Evolutionary conservation across 2,329 filamentous ascomycete genomes (phyloP), one percentile per base, ranked within the genome.

Genomic region (Rhynchosporium agropyri): DNA sequence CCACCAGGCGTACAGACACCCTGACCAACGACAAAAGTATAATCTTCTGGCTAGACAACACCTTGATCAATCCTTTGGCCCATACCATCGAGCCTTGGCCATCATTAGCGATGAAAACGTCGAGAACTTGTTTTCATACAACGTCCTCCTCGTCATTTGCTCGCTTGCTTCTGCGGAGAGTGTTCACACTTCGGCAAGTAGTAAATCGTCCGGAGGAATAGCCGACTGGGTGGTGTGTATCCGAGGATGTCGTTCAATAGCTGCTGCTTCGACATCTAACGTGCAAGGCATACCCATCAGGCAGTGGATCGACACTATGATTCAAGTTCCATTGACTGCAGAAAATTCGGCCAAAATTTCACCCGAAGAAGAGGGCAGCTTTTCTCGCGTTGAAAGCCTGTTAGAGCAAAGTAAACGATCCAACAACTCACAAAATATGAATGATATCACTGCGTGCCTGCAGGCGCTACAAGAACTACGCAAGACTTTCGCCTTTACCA

Each of bases 211-310:
- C 9, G 28, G 60, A 10, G 51, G 61, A 29, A 62, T 60, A 8
- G 15, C 58, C 12, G 62, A 60, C 29, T 66, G 64, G 62, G 57
- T 66, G n/a, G 33, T 58, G 1, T 62, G 56, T 29, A 10, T 66
- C 28, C 62, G 62, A 3, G 64, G 64, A 26, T 66, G 64, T 26
- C 33, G 33, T 2, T 43, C 33, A 7, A 60, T 66, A 31, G n/a
- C 40, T n/a, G 20, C 49, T 20, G 36, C 20, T 5, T 55, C 64
- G 9, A 26, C 29, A 6, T 6, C 33, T 4, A 46, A 66, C 28
- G 46, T 66, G 1, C 31, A 42, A 10, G 56, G 64, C 9, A 54
- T 60, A 28, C 58, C 63, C 3, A 60, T 66, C 15, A 31, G 49
- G 7, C 33, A 50, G 31, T 57, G 56, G 31, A 53, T 40, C 13